Evolutionary conservation across 2,329 filamentous ascomycete species (phyloP).

Genomic region (Trichophaea hybrida): DNA sequence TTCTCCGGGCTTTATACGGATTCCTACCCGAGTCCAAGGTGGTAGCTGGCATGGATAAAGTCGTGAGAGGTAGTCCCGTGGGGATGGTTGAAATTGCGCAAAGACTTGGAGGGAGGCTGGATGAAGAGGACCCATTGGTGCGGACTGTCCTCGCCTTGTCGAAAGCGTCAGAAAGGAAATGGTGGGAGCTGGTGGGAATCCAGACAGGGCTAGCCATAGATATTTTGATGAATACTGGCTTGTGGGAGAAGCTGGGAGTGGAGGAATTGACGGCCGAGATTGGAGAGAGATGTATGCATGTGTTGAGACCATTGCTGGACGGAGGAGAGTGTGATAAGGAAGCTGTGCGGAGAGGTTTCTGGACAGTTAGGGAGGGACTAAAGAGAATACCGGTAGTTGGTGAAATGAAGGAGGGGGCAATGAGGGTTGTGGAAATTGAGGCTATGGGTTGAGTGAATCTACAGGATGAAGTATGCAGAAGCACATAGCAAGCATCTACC

Average conservation of each 20-base stretch:
- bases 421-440: too few relatives aligned
- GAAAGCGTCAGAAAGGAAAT: background rate
- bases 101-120: background rate
- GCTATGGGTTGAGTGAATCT: too few relatives aligned
- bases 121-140: background rate
- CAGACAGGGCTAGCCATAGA: background rate
- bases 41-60: slow-evolving; percentile 34
- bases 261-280: background rate
- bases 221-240: background rate
- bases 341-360: background rate
- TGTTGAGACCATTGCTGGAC: background rate
- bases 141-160: background rate
- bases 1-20: slow-evolving; percentile 33
- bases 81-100: background rate
- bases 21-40: slow-evolving; percentile 31
- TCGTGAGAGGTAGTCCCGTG: slow-evolving; percentile 9
- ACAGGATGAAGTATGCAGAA: too few relatives aligned
- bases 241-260: background rate
- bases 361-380: background rate
- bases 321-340: background rate
- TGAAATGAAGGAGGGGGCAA: too few relatives aligned
- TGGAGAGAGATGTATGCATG: background rate
- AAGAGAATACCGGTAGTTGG: too few relatives aligned
- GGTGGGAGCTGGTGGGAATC: background rate
- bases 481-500: too few relatives aligned